Evolutionary conservation across 108 stramenopile species (phyloP), one percentile per base, ranked within the genome.

Genomic region (Licmophora abbreviata): DNA sequence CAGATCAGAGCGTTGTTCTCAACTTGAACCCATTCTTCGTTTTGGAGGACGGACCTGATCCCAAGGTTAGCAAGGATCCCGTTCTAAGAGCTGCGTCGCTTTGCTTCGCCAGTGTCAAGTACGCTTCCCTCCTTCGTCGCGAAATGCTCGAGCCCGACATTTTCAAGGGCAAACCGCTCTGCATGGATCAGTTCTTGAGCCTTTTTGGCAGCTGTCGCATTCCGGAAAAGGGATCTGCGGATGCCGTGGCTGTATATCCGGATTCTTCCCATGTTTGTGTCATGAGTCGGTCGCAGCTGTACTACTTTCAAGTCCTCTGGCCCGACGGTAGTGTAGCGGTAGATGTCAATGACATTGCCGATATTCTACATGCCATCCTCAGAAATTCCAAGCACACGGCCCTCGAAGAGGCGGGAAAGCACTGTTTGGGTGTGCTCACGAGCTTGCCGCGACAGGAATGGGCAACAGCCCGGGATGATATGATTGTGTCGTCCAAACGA

Each of bases 1-100:
- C 85, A 2, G 84, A 93, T 56, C 56, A 69, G 0, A 57, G 59
- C 20, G 85, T 88, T 1, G 91, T 93, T 6, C 56, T 93, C 54
- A 88, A 93, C 58, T 58, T 93, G 28, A 93, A 93, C 55, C 91
- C 91, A 28, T 93, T 79, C 58, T 93, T 93, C 66, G 63, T 88
- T 10, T 44, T 93, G 42, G 86, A 88, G 64, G 77, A 84, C 45
- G 76, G 79, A 17, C 91, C 91, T 0, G 91, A 93, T 53, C 74
- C 77, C 2, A 88, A 88, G 34, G 66, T 73, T 29, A 63, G 75
- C 25, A 81, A 79, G 18, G 46, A 72, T 64, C 84, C 79, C 41
- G 59, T 77, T 4, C 45, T 60, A 18, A 68, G 87, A 23, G 91
- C 91, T 5, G 86, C 86, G 47, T 63, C 57, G 47, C 63, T 93